Base-by-base conservation (phyloP, 2,329 filamentous ascomycete species). In the Parastagonospora avenae region DNA sequence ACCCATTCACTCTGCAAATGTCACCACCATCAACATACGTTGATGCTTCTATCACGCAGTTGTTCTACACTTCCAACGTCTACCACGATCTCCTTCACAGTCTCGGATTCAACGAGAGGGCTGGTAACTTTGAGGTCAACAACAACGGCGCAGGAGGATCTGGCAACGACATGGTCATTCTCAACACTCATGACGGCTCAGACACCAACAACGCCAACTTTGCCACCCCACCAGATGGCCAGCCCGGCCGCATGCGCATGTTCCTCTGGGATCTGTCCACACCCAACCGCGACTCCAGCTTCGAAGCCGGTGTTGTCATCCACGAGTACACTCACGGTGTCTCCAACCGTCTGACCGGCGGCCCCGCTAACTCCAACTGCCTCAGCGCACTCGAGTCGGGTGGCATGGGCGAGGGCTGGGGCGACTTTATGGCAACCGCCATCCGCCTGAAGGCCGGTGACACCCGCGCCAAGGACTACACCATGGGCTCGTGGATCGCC, bases 291-390 rank as follows among this genome's bases (percentile, higher is more conserved):
- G 83, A 86, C 67, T 79, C 78, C 50, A 70, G 77, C 15, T 85
- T 86, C 56, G 83, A 86, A 42, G 79, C 81, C 5, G 80, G 81
- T 50, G 81, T 86, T n/a, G 76, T 87, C 27, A 80, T 86, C 54
- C 84, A 86, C 73, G 65, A 73, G 54, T 70, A 67, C 56, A 71
- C 70, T 0, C 71, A 73, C 59, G 74, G 75, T 19, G 62, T 86
- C 6, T 84, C 82, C 12, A 85, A 74, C 68, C 82, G 83, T 38
- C 75, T 85, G 28, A 85, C 83, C 0, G 83, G 83, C 42, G 83
- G 83, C 1, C 82, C 83, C 0, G 72, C 74, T 41, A 86, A 85
- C 74, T 64, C 72, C 4, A 74, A 69, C 42, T 85, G 82, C 58
- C 72, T 84, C 9, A 64, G 46, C 56, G 63, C 74, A 11, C 59